A percentile compares a stretch with the other conserved stretches of the same genome.
Evolutionary conservation across 257 asterid species (phyloP).

Genomic region (Gynochthodes officinalis): DNA sequence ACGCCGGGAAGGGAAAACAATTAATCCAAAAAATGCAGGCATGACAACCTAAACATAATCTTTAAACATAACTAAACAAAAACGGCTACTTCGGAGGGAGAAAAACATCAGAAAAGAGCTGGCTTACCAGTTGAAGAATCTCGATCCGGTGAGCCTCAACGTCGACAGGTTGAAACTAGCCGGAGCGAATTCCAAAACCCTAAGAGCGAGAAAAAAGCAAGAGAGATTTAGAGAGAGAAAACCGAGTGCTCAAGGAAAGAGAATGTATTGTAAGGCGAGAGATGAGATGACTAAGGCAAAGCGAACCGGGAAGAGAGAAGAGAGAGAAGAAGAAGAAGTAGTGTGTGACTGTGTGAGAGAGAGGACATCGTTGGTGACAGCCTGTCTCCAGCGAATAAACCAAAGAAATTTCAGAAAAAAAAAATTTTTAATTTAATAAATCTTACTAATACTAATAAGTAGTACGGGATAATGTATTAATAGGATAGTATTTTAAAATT

Average conservation of each 20-base stretch:
- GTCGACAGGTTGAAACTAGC: slow-evolving; percentile 16
- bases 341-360: slow-evolving; percentile 32
- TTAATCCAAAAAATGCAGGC: background rate
- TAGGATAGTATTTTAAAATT: background rate
- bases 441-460: background rate
- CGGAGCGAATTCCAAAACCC: slow-evolving; percentile 30
- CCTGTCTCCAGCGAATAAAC: slow-evolving; percentile 81
- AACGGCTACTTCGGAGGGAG: background rate
- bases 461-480: background rate
- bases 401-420: slow-evolving; percentile 26
- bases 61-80: background rate
- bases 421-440: background rate
- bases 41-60: background rate
- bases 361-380: slow-evolving; percentile 80
- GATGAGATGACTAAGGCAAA: slow-evolving; percentile 24
- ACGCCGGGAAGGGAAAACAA: background rate
- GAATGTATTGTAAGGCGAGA: slow-evolving; percentile 24
- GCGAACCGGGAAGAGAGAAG: slow-evolving; percentile 15
- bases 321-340: slow-evolving; percentile 24
- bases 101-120: slow-evolving; percentile 35
- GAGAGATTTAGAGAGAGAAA: slow-evolving; percentile 32
- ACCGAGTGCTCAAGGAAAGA: slow-evolving; percentile 13
- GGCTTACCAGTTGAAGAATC: slow-evolving; percentile 35
- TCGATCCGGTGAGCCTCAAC: slow-evolving; percentile 38
- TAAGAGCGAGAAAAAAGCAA: slow-evolving; percentile 25